These are phyloP conservation scores for Psidium guajava DNA, from an alignment of 345 rosid genomes.

Conservation along the genomic window DNA sequence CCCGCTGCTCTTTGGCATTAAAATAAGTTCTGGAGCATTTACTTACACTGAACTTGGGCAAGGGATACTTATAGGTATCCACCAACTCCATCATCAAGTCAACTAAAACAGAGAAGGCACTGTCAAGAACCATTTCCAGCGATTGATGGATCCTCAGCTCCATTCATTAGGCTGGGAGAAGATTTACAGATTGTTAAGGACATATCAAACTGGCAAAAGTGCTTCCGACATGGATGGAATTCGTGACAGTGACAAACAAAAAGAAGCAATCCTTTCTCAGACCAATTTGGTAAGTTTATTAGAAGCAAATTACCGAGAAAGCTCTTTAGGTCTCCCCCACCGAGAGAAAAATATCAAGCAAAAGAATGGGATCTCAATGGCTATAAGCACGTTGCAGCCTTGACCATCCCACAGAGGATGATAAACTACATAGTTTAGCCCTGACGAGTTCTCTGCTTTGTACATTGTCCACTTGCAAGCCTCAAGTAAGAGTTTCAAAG, in stretches of 20 bases:
- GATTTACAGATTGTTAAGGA: not conserved
- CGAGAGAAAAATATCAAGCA: no score
- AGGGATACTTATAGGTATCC: constrained; percentile 66
- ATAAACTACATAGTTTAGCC: no score
- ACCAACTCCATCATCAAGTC: constrained; percentile 94
- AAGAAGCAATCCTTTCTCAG: not conserved
- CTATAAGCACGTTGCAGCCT: no score
- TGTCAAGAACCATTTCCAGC: constrained; percentile 95
- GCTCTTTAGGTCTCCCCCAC: no score
- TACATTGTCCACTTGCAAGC: no score
- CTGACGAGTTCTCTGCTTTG: no score
- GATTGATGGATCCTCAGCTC: constrained; percentile 89
- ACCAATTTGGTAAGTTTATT: not conserved
- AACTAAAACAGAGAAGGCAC: constrained; percentile 88
- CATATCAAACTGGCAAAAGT: no score
- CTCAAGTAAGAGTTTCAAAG: no score
- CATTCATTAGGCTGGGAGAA: constrained; percentile 71
- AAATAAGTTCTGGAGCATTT: not conserved
- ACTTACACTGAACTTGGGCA: constrained; percentile 90
- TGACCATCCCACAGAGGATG: no score
- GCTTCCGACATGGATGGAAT: no score
- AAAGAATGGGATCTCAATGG: no score
- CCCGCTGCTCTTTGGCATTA: not conserved
- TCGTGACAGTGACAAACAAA: no score
- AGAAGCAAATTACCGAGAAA: not conserved